Base-by-base conservation (phyloP, 2,329 filamentous ascomycete genomes). In the Diaporthe eres region DNA sequence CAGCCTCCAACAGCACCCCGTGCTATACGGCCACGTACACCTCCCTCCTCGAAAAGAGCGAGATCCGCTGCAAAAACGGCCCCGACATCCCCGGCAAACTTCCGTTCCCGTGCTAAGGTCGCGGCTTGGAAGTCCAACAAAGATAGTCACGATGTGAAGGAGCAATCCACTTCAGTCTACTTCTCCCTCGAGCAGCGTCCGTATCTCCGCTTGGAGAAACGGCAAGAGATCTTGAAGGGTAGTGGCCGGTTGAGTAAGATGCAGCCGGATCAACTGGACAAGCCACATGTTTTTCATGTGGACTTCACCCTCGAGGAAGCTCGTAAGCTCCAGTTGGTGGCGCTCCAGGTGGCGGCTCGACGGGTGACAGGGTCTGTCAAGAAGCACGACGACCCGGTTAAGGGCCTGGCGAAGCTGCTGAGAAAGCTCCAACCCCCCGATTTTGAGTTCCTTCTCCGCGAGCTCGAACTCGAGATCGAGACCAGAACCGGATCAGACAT, bases 231-330 rank as follows among this genome's bases (percentile, higher is more conserved):
- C 0, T 3, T 80, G 10, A 76, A 67, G 1, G 78, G 79, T 3
- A 72, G 76, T 9, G 76, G 77, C 5, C 71, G 74, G 25, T 61
- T 80, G 6, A 49, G 79, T 19, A 71, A 63, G 10, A 65, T 77
- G 19, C 58, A 68, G n/a, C 39, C 60, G 8, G 22, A 31, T 15
- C 67, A 58, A 3, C 76, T 79, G 22, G 25, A 17, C 22, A 39
- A 42, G 7, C 79, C 79, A 3, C 42, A 61, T 1, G 76, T 79
- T 0, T 83, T 87, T 25, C 88, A 90, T 76, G 86, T 88, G 9
- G 88, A 89, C 78, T 89, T 90, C 57, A 82, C 82, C 0, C 58
- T 76, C 0, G 80, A 83, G 0, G 88, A 90, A 75, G 78, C 86
- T 12, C 39, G 51, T 31, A 28, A 73, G 63, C 31, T 74, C 77